Evolutionary conservation across 371 early-diverging fungal species (phyloP).

Genomic region (Sporodiniella umbellata): DNA sequence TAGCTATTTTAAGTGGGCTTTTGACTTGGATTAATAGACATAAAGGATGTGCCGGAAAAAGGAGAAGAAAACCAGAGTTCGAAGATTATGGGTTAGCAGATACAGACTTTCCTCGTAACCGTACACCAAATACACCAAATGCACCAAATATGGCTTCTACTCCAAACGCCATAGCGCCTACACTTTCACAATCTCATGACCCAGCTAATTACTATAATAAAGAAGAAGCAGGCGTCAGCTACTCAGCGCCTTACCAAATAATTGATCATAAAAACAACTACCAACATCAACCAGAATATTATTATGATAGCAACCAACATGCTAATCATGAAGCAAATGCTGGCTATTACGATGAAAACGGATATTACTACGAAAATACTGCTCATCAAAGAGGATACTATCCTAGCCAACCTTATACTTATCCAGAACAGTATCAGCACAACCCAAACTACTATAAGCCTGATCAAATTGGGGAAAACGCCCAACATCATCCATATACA

Average conservation of each 20-base stretch:
- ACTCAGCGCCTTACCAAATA: neutral
- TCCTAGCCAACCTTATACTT: neutral
- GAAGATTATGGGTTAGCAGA: slow-evolving; percentile 48
- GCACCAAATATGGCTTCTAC: slow-evolving; percentile 10
- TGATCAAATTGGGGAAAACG: neutral
- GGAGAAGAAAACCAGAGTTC: slow-evolving; percentile 25
- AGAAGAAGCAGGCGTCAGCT: neutral
- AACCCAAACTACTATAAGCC: slow-evolving; percentile 1
- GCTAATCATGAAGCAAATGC: neutral
- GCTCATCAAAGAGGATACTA: neutral
- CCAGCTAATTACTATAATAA: slow-evolving; percentile 11
- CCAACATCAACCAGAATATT: neutral
- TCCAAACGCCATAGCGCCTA: slow-evolving; percentile 3
- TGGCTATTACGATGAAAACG: slow-evolving; percentile 3
- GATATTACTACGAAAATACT: slow-evolving; percentile 4
- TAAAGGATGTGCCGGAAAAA: slow-evolving; percentile 31
- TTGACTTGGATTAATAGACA: slow-evolving; percentile 34
- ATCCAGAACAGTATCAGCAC: neutral
- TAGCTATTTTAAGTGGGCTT: slow-evolving; percentile 35
- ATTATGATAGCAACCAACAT: neutral
- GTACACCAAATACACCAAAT: slow-evolving; percentile 26
- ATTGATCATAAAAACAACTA: neutral
- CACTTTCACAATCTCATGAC: slow-evolving; percentile 2
- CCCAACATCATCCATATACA: neutral
- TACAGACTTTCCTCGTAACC: slow-evolving; percentile 31